Evolutionary conservation across 345 rosid species (phyloP).

Genomic region (Brassica incana): DNA sequence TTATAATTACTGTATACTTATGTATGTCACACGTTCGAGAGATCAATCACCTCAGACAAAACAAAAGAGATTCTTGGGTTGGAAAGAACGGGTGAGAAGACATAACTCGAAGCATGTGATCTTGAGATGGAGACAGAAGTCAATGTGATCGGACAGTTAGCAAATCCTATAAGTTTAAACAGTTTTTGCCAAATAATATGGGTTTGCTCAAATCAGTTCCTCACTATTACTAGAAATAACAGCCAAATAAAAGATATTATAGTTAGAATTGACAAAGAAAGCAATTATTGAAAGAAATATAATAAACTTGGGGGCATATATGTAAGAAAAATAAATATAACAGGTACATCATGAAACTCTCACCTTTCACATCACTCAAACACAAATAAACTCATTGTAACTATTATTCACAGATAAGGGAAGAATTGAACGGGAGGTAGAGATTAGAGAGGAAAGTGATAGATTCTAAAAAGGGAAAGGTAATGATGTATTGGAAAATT

Average conservation of each 20-base stretch:
- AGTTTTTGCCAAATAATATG: constrained; percentile 28
- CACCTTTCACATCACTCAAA: constrained; percentile 40
- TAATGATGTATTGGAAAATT: constrained; percentile 24
- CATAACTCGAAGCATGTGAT: constrained; percentile 32
- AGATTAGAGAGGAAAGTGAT: constrained; percentile 33
- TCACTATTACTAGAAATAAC: constrained; percentile 11
- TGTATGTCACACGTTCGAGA: constrained; percentile 17
- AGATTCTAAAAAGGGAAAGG: constrained; percentile 36
- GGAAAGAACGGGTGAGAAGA: constrained; percentile 24
- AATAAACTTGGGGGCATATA: no score
- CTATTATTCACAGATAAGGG: constrained; percentile 29
- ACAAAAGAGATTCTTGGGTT: constrained; percentile 28
- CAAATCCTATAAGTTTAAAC: constrained; percentile 13
- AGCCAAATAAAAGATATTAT: constrained; percentile 13
- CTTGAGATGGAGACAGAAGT: constrained; percentile 30
- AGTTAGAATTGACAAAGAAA: constrained; percentile 14
- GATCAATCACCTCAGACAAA: constrained; percentile 25
- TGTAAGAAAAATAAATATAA: no score
- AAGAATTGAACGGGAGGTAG: constrained; percentile 29
- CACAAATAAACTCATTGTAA: constrained; percentile 25
- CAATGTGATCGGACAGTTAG: constrained; percentile 35
- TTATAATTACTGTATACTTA: not conserved
- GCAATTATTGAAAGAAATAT: not conserved
- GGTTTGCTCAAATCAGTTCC: constrained; percentile 9
- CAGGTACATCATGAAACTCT: not conserved